Conservation (phyloP, 2,329 filamentous ascomycete genomes). For the Aspergillus sp. region DNA sequence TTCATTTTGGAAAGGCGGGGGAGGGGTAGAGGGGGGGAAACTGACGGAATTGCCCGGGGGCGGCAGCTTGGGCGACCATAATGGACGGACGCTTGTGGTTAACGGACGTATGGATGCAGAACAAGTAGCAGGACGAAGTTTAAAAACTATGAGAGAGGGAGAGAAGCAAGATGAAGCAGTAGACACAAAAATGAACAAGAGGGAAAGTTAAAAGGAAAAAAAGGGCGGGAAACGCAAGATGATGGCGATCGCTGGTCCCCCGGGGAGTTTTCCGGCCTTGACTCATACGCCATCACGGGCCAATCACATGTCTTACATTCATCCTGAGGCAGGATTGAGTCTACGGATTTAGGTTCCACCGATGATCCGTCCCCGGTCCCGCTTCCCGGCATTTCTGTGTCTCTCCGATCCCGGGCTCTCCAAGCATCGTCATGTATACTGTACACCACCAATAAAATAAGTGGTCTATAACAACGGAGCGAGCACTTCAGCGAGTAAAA, state of each 20-base stretch:
- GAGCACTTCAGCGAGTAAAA: too few relatives aligned
- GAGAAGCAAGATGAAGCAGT: not conserved
- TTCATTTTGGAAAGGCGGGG: constrained; percentile 22
- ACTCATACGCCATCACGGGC: constrained; percentile 5
- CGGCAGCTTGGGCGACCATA: constrained; percentile 30
- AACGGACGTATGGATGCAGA: not conserved
- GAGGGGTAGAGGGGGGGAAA: constrained; percentile 28
- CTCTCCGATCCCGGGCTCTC: too few relatives aligned
- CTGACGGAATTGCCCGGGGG: constrained; percentile 40
- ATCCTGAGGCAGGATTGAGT: not conserved
- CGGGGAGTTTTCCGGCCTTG: constrained; percentile 4
- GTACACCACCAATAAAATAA: too few relatives aligned
- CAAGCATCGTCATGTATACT: too few relatives aligned
- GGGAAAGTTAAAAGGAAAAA: not conserved
- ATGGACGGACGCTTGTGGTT: not conserved
- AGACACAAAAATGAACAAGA: not conserved
- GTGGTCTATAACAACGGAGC: too few relatives aligned
- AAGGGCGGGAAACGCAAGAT: not conserved
- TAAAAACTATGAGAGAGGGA: not conserved
- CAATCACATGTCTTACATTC: not conserved
- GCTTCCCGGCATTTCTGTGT: not conserved
- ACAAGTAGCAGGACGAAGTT: not conserved
- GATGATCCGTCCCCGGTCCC: not conserved
- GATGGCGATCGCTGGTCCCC: not conserved
- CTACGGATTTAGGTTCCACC: not conserved